These are phyloP conservation scores for Phytophthora macrochlamydospora DNA, from an alignment of 352 stramenopile species.

Conservation along the genomic window DNA sequence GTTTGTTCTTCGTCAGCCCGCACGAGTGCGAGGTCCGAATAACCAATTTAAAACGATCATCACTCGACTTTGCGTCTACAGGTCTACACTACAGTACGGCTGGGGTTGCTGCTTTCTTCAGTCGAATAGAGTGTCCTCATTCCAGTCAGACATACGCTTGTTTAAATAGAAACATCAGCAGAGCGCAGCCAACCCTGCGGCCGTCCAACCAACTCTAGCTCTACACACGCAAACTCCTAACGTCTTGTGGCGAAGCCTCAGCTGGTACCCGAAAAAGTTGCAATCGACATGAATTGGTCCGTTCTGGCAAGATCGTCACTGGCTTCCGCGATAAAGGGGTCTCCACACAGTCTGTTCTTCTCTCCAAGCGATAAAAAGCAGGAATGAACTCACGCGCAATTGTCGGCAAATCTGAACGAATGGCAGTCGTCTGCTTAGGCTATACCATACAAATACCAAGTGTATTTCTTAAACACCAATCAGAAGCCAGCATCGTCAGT, in stretches of 20 bases:
- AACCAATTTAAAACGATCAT: slow-evolving; percentile 66
- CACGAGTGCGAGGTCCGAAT: slow-evolving; percentile 58
- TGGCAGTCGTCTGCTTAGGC: no score
- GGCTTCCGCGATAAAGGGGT: slow-evolving; percentile 38
- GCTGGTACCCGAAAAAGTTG: slow-evolving; percentile 90
- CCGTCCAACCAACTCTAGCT: neutral
- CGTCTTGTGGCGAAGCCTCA: slow-evolving; percentile 60
- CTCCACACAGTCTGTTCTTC: neutral
- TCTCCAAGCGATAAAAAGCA: slow-evolving; percentile 3
- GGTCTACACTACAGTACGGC: neutral
- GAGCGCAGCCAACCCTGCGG: slow-evolving; percentile 21
- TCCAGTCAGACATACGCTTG: slow-evolving; percentile 89
- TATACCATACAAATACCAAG: neutral
- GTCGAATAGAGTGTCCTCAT: slow-evolving; percentile 66
- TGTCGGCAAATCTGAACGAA: no score
- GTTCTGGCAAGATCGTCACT: slow-evolving; percentile 80
- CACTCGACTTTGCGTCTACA: slow-evolving; percentile 52
- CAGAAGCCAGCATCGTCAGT: no score
- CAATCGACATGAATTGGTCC: slow-evolving; percentile 92
- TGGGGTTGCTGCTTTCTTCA: slow-evolving; percentile 46
- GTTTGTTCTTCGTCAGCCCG: slow-evolving; percentile 66
- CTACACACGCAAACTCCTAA: slow-evolving; percentile 5
- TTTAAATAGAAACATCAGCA: slow-evolving; percentile 70
- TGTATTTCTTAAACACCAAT: neutral
- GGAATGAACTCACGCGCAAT: slow-evolving; percentile 16